A percentile compares a stretch with the other conserved stretches of the same genome.
phyloP scores from a whole-genome alignment of 2,329 filamentous ascomycete genomes.

The Phyllosticta paracitricarpa region DNA sequence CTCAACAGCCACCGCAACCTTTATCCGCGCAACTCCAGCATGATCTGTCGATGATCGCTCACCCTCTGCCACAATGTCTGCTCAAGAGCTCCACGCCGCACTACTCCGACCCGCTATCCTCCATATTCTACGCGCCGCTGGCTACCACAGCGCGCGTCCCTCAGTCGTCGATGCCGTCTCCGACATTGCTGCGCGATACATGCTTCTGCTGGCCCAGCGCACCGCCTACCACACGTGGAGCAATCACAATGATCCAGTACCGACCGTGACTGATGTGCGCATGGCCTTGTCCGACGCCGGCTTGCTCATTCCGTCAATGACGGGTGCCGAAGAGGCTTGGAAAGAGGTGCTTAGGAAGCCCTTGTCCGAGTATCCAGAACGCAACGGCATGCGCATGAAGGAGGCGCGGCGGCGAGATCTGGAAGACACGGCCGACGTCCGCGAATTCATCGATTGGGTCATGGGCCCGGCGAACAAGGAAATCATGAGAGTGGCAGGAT shows the following conservation, averaged over 20 bases:
- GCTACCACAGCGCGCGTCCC: constrained; percentile 74
- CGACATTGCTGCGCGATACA: constrained; percentile 74
- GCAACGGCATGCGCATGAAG: constrained; percentile 29
- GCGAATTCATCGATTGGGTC: constrained; percentile 73
- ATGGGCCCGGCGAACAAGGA: constrained; percentile 63
- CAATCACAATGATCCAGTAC: constrained; percentile 55
- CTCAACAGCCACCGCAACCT: neutral
- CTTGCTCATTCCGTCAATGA: constrained; percentile 58
- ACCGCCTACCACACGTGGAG: constrained; percentile 62
- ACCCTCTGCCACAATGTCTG: constrained; percentile 18
- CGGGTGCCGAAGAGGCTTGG: constrained; percentile 59
- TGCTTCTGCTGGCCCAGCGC: constrained; percentile 61
- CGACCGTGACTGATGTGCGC: constrained; percentile 67
- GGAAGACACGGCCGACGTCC: constrained; percentile 71
- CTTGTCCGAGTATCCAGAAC: constrained; percentile 31
- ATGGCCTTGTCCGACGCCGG: constrained; percentile 78
- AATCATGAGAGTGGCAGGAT: constrained; percentile 69
- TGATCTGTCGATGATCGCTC: neutral
- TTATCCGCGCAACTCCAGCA: neutral
- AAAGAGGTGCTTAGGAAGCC: constrained; percentile 40
- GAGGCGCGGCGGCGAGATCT: constrained; percentile 40
- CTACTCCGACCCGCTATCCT: constrained; percentile 79
- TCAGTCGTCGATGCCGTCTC: constrained; percentile 81
- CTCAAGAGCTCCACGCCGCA: constrained; percentile 51
- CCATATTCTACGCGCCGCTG: constrained; percentile 82